These are phyloP conservation scores for Macadamia tetraphylla DNA, from an alignment of 164 flowering plant genomes.

Conservation along the genomic window DNA sequence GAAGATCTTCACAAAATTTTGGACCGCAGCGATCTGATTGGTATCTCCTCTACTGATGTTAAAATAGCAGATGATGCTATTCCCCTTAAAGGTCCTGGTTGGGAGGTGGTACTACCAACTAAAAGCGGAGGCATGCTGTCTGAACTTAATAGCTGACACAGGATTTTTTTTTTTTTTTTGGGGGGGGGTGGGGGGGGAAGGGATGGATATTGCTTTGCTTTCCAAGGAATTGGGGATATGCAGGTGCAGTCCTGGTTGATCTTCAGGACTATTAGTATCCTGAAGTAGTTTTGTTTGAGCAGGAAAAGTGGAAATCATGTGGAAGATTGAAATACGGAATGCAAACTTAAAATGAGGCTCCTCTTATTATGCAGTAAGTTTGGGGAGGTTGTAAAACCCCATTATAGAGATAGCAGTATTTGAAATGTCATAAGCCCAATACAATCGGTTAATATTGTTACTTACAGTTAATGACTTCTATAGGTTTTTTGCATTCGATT, in stretches of 20 bases:
- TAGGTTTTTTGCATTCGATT: too few species aligned
- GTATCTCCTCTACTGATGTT: slow-evolving; percentile 6
- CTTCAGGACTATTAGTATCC: not conserved
- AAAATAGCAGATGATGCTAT: slow-evolving; percentile 3
- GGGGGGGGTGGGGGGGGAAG: not conserved
- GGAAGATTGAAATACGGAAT: too few species aligned
- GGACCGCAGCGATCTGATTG: slow-evolving; percentile 75
- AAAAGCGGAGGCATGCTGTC: slow-evolving; percentile 75
- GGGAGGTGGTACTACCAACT: slow-evolving; percentile 87
- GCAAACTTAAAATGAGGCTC: too few species aligned
- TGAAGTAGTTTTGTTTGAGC: not conserved
- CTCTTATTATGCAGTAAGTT: too few species aligned
- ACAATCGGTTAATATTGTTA: too few species aligned
- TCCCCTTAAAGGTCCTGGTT: slow-evolving; percentile 91
- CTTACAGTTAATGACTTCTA: too few species aligned
- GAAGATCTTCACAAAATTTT: slow-evolving; percentile 67
- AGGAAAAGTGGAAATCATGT: not conserved
- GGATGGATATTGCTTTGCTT: too few species aligned
- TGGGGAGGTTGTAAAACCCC: too few species aligned
- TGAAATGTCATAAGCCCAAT: too few species aligned
- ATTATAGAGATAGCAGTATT: too few species aligned
- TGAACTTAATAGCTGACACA: slow-evolving; percentile 44
- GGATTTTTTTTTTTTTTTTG: not conserved
- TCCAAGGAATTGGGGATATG: not conserved
- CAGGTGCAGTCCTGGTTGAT: not conserved